Base-by-base conservation (phyloP, 139 green algal species). In the Micromonas commoda region DNA sequence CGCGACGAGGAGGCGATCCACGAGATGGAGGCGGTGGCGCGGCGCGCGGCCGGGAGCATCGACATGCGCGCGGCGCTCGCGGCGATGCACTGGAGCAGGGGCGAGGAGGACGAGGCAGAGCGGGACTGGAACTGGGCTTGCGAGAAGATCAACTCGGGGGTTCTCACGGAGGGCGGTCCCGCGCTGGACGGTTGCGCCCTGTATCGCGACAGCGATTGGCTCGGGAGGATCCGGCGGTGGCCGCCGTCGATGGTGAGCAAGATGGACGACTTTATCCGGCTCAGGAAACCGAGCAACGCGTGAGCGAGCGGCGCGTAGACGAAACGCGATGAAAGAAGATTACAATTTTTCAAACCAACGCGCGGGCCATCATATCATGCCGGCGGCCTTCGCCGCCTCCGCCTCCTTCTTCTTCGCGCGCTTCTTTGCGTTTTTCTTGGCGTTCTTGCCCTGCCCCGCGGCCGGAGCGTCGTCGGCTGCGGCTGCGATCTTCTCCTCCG, bases 21-120 rank as follows among this genome's bases (percentile, higher is more conserved):
- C 37, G 87, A 88, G 78, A 88, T 93, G 81, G 71, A 85, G 31
- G 76, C 78, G 37, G 88, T 94, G 33, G 81, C 88, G 4, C 81
- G 92, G 16, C 76, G 90, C 0, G 92, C 92, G 0, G 90, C 92
- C 0, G 92, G 91, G 28, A 88, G 68, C 21, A 86, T 87, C 0
- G 92, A 97, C 84, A 93, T 93, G 84, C 81, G 91, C 0, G 91
- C 89, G 1, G 92, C 89, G 4, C 85, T 96, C 24, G 87, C 91
- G 0, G 90, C 92, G 2, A 76, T 95, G 54, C 92, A 93, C 74
- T 97, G 87, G 84, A 53, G 38, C 16, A 53, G 72, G 32, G 91
- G 91, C 0, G 24, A 76, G 3, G 69, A 84, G 71, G 66, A 81
- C 16, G 32, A 81, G 32, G 90, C 91, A 21, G 91, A 96, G 71